A percentile compares a stretch with the other conserved stretches of the same genome.
phyloP scores from a whole-genome alignment of 2,329 filamentous ascomycete species.

The Mycosphaerella sp. region DNA sequence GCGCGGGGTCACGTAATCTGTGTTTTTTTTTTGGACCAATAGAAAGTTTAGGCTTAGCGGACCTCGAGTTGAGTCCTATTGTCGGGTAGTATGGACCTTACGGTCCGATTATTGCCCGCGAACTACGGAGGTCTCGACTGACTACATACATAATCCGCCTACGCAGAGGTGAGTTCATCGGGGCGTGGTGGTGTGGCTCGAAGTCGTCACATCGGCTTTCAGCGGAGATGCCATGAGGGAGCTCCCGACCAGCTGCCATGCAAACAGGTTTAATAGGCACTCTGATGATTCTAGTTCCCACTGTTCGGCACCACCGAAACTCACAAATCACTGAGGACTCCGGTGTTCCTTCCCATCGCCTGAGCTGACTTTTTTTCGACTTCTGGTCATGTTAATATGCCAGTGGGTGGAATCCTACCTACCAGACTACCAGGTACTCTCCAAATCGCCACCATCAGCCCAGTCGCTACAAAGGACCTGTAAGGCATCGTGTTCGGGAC shows the following conservation, averaged over 20 bases:
- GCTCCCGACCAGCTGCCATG: neutral
- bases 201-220: neutral
- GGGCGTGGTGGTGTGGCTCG: neutral
- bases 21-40: too few species aligned
- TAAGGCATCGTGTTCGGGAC: constrained; percentile 15
- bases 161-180: too few species aligned
- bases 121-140: too few species aligned
- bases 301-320: neutral
- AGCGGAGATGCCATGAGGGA: neutral
- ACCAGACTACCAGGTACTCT: constrained; percentile 12
- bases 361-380: constrained; percentile 13
- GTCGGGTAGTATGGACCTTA: too few species aligned
- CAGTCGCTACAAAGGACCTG: constrained; percentile 14
- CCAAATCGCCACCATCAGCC: constrained; percentile 18
- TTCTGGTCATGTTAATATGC: constrained; percentile 17
- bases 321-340: neutral
- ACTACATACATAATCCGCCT: too few species aligned
- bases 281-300: neutral
- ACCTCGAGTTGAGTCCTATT: too few species aligned
- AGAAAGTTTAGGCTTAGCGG: too few species aligned
- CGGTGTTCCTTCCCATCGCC: constrained; percentile 10
- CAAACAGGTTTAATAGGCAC: neutral
- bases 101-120: too few species aligned
- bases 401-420: constrained; percentile 9
- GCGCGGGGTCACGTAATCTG: too few species aligned